Percentiles rank a stretch among this genome's conserved stretches.
Conservation (phyloP, 306 rosid species). For the Dalbergia cochinchinensis region DNA sequence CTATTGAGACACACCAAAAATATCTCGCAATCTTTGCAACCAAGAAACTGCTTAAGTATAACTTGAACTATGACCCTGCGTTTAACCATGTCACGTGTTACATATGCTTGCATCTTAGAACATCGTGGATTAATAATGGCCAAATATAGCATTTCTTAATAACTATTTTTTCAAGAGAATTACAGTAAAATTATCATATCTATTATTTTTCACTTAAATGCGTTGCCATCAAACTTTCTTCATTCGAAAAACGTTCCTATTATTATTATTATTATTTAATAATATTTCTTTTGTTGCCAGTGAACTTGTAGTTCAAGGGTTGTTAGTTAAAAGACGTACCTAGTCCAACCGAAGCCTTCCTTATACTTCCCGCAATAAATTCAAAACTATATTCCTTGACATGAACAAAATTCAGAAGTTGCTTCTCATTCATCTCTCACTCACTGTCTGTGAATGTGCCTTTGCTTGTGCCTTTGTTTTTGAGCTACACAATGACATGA, state of each 20-base stretch:
- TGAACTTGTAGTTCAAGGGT: constrained; percentile 43
- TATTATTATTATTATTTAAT: not conserved
- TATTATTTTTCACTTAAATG: not conserved
- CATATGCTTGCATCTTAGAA: not conserved
- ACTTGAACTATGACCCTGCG: not conserved
- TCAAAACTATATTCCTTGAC: constrained; percentile 43
- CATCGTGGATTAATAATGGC: not conserved
- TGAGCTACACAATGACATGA: constrained; percentile 67
- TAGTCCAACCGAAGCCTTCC: constrained; percentile 75
- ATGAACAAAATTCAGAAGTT: constrained; percentile 49
- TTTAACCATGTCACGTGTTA: not conserved
- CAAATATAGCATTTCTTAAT: not conserved
- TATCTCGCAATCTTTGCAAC: not conserved
- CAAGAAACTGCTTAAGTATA: not conserved
- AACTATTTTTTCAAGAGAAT: not conserved
- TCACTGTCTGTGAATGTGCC: constrained; percentile 44
- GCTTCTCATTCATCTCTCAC: constrained; percentile 67
- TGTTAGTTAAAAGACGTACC: constrained; percentile 71
- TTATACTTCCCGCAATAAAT: constrained; percentile 83
- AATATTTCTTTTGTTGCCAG: constrained; percentile 33
- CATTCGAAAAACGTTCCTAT: constrained; percentile 2
- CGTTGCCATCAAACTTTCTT: not conserved
- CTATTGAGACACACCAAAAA: not conserved
- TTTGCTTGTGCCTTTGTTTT: constrained; percentile 47
- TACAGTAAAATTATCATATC: not conserved